Conservation (phyloP, 805 yeast species). For the Starmerella stigmatis region DNA sequence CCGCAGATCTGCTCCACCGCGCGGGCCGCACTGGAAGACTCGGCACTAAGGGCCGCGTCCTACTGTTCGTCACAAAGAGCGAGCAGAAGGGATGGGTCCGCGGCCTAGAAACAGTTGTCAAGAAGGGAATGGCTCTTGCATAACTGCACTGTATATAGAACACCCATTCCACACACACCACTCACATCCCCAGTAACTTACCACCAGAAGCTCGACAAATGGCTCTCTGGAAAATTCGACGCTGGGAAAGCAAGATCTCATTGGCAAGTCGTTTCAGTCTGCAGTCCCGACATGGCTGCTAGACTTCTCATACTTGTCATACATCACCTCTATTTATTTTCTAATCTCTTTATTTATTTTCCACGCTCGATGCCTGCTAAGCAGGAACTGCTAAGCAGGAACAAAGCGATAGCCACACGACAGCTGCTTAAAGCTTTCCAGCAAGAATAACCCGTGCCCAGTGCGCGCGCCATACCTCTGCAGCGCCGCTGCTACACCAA, state of each 20-base stretch:
- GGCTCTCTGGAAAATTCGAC: conserved; percentile 15
- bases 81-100: conserved; percentile 71
- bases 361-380: too few species aligned
- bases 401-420: too few species aligned
- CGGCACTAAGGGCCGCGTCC: conserved; percentile 80
- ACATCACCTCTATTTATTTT: conserved; percentile 6
- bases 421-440: neutral
- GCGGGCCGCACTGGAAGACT: conserved; percentile 92
- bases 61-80: conserved; percentile 57
- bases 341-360: neutral
- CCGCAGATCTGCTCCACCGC: conserved; percentile 81
- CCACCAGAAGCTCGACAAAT: conserved; percentile 16
- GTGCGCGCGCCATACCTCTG: neutral
- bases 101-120: conserved; percentile 62
- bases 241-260: conserved; percentile 15
- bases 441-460: neutral
- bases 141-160: conserved; percentile 6
- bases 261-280: conserved; percentile 17
- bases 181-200: conserved; percentile 9
- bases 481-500: neutral
- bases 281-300: conserved; percentile 3
- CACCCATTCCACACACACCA: neutral
- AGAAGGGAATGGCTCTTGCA: conserved; percentile 32
- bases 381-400: too few species aligned
- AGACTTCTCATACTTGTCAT: conserved; percentile 11